Base-by-base conservation (phyloP, 2,329 filamentous ascomycete genomes). In the Aaosphaeria arxii region DNA sequence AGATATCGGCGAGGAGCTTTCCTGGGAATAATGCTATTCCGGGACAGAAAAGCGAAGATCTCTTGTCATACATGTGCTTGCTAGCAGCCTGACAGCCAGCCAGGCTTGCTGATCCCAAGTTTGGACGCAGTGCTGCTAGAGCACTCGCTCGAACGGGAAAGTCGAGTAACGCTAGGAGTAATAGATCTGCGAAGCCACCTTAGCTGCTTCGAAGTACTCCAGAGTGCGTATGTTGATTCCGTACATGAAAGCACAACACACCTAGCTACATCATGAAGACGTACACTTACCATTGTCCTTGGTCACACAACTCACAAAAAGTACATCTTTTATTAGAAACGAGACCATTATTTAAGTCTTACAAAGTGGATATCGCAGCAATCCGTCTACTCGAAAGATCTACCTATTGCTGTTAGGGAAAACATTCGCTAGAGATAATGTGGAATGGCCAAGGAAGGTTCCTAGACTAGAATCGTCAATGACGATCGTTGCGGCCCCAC, bases 31-130 rank as follows among this genome's bases (percentile, higher is more conserved):
- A 24, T 24, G 17, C 17, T 24, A 24, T 24, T 3, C 17, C 17
- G 17, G 33, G 33, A 36, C 33, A n/a, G n/a, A n/a, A n/a, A 29
- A 29, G 39, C 41, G n/a, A 45, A 31, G 42, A 43, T 13, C 38
- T 42, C n/a, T n/a, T 33, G 44, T 46, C 43, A 54, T 50, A 32
- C 38, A 51, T 53, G 46, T 49, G 47, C 49, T 36, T 39, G 46
- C 46, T 50, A 51, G 50, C 32, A 48, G 50, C 45, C 50, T 57
- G 48, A 52, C 51, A 54, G 48, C 43, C 43, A 52, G 49, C 46
- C 36, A 50, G 43, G n/a, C 17, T 48, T 51, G 53, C 38, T 46
- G 45, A 55, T 55, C 45, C 47, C 48, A 29, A 24, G 46, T 44
- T 46, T 3, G 38, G 5, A 38, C 17, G 44, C 38, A 29, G 24